Evolutionary conservation across 106 monocot genomes (phyloP), one percentile per base, ranked within the genome.

Genomic region (Gastrodia elata): DNA sequence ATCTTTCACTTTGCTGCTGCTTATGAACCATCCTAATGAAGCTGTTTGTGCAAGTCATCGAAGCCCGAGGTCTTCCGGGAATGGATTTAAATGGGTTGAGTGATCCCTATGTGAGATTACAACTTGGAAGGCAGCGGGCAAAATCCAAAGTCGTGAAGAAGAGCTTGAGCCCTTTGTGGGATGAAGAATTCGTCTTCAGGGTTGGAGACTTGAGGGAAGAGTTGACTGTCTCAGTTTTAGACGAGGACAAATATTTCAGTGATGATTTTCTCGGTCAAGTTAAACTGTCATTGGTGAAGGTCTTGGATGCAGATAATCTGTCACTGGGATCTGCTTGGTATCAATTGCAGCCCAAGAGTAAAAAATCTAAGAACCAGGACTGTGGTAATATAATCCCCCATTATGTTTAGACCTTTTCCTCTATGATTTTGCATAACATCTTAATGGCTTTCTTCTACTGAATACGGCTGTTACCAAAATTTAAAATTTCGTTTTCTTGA

Each of bases 181-280:
- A 93, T 55, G 93, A 93, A 58, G 80, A 93, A 65, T 93, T 93
- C 74, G 68, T 20, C 38, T 93, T 89, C 56, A 41, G 43, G 36
- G 89, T 90, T 9, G 85, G 85, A 48, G 87, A 93, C 65, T 74
- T 93, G 1, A 76, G 34, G 6, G 85, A 87, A 38, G 85, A 90
- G 70, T 80, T 93, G 34, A 75, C 35, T 37, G 30, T 93, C 14
- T 82, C 74, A 13, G 87, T 90, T 0, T 39, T 87, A 56, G 83
- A 93, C 42, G 87, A 90, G 43, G 89, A 87, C 74, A 93, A 85
- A 74, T 85, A 80, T 75, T 83, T 85, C 68, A 85, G 48, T 64
- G 84, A 91, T 61, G 84, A 87, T 64, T 83, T 85, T 69, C 39
- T 91, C 4, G 93, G 93, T 18, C 79, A 68, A 42, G 61, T 87